Base-by-base conservation (phyloP, 148 eudicot species). In the Talinum fruticosum region DNA sequence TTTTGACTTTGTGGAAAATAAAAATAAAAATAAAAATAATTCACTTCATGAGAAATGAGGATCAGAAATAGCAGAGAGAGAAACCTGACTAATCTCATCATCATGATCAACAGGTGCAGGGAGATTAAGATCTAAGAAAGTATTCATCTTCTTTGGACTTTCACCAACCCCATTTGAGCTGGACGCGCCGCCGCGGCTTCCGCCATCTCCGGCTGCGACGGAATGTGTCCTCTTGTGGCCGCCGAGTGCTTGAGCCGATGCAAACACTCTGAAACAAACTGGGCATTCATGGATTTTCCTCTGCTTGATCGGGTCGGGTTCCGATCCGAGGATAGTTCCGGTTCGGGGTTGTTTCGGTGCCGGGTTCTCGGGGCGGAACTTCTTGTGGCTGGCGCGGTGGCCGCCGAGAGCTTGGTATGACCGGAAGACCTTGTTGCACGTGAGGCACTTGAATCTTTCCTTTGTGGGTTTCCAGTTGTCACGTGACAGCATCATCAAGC, bases 361-460 rank as follows among this genome's bases (percentile, higher is more conserved):
- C 62, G 26, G 66, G 33, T 28, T 28, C 30, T 41, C 14, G 14
- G 37, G 59, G 4, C 82, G 81, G 18, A 62, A 32, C 53, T 89
- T 90, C 81, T 90, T 90, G 85, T 93, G 97, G 78, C 90, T 93
- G 0, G 95, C 92, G 78, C 89, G 83, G 85, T 90, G 97, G 3
- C 97, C 97, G 0, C 97, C 97, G 6, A 93, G 83, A 1, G 97
- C 97, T 69, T 93, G 97, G 71, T 93, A 93, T 0, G 97, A 90
- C 76, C 59, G 70, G 29, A 90, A 90, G n/a, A 78, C 77, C 72
- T 81, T 93, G 64, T 81, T 75, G 65, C 95, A 93, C 10, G 90
- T 88, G 14, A 87, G 89, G 75, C 97, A 93, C 81, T 79, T 84
- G 66, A 82, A 93, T 75, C 76, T 88, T n/a, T 51, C 57, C 23